phyloP scores from a whole-genome alignment of 2,329 filamentous ascomycete genomes.

The Periconia macrospinosa region DNA sequence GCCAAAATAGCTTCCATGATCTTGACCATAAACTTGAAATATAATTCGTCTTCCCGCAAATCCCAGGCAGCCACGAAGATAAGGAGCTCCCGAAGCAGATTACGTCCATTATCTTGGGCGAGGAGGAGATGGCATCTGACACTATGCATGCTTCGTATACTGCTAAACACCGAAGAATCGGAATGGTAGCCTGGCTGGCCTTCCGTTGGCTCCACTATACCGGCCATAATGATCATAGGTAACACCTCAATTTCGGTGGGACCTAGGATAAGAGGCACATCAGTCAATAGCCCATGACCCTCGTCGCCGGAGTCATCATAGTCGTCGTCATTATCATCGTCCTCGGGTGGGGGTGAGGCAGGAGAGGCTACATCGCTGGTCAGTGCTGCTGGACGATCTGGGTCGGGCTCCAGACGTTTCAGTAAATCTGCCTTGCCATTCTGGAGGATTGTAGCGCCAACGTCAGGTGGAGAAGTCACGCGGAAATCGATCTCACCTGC shows the following conservation, averaged over 20 bases:
- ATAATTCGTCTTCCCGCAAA: conserved; percentile 86
- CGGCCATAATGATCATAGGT: conserved; percentile 96
- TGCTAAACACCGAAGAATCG: conserved; percentile 56
- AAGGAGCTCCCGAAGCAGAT: conserved; percentile 83
- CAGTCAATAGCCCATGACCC: conserved; percentile 81
- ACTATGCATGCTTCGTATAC: conserved; percentile 78
- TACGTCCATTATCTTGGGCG: conserved; percentile 86
- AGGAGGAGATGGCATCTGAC: conserved; percentile 87
- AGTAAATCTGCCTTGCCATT: conserved; percentile 55
- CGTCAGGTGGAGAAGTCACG: conserved; percentile 52
- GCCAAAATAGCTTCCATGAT: conserved; percentile 92
- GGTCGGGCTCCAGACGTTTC: conserved; percentile 52
- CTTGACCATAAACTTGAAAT: conserved; percentile 95
- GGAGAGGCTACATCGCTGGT: conserved; percentile 44
- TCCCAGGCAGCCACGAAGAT: conserved; percentile 99
- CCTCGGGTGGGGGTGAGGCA: conserved; percentile 51
- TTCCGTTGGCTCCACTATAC: conserved; percentile 81
- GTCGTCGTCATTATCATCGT: conserved; percentile 73
- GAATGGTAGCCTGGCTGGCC: conserved; percentile 60
- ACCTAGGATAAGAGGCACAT: conserved; percentile 91
- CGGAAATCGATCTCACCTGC: conserved; percentile 52
- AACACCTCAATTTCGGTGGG: conserved; percentile 94
- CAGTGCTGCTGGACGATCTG: conserved; percentile 43
- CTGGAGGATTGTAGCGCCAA: conserved; percentile 53
- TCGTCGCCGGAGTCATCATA: conserved; percentile 73